These are phyloP conservation scores for Zhuliangozyma blackwelliae DNA, from an alignment of 1,139 yeast genomes.

Conservation along the genomic window DNA sequence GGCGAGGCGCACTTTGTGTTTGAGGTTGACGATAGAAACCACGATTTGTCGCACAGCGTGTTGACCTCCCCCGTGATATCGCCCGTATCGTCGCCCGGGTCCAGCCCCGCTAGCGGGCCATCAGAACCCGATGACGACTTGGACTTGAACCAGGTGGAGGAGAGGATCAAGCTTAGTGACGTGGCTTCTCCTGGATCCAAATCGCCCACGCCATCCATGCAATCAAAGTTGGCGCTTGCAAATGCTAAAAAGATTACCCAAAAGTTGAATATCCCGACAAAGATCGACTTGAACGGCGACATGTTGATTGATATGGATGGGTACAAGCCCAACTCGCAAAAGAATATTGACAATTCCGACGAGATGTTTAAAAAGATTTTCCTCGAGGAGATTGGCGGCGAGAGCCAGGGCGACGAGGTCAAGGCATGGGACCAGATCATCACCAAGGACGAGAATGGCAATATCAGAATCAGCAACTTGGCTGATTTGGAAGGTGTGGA, in stretches of 20 bases:
- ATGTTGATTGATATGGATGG: slow-evolving; percentile 93
- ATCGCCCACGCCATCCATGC: slow-evolving; percentile 19
- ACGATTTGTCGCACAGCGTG: slow-evolving; percentile 60
- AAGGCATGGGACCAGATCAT: slow-evolving; percentile 34
- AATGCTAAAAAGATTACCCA: slow-evolving; percentile 67
- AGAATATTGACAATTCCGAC: slow-evolving; percentile 65
- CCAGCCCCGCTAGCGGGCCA: slow-evolving; percentile 25
- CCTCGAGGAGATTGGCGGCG: slow-evolving; percentile 45
- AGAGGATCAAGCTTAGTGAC: slow-evolving; percentile 21
- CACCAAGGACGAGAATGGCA: slow-evolving; percentile 64
- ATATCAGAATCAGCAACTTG: slow-evolving; percentile 49
- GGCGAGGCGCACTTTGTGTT: slow-evolving; percentile 98
- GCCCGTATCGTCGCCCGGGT: slow-evolving; percentile 66
- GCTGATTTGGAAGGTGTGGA: slow-evolving; percentile 10
- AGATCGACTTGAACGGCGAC: slow-evolving; percentile 86
- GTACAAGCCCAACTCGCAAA: slow-evolving; percentile 77
- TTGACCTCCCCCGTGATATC: slow-evolving; percentile 91
- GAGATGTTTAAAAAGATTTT: slow-evolving; percentile 68
- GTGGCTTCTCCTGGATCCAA: slow-evolving; percentile 15
- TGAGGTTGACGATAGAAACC: slow-evolving; percentile 70
- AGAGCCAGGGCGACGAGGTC: slow-evolving; percentile 19
- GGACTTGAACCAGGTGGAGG: slow-evolving; percentile 30
- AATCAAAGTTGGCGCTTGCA: slow-evolving; percentile 48
- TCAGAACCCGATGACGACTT: slow-evolving; percentile 10
- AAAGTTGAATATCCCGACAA: slow-evolving; percentile 81